phyloP scores from a whole-genome alignment of 2,329 filamentous ascomycete genomes.

The Diaporthe caulivora region DNA sequence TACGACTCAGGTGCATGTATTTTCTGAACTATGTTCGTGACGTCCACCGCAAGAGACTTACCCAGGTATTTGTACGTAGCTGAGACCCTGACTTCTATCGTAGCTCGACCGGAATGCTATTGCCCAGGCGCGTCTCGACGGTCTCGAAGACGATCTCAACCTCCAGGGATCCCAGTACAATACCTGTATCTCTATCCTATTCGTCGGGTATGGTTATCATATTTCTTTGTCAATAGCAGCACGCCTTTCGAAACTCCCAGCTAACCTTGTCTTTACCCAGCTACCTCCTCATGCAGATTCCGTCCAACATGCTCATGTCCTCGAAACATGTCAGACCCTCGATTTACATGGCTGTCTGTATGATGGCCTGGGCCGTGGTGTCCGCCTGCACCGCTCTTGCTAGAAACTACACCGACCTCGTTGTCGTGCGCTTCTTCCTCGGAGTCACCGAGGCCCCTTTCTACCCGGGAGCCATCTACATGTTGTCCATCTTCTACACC shows the following conservation, averaged over 20 bases:
- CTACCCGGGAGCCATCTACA: constrained; percentile 60
- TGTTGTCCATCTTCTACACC: constrained; percentile 73
- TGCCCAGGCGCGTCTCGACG: constrained; percentile 66
- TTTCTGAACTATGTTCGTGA: constrained; percentile 50
- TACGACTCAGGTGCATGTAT: constrained; percentile 50
- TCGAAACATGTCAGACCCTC: constrained; percentile 47
- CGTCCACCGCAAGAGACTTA: accelerated
- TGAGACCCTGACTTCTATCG: accelerated
- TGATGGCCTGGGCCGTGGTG: constrained; percentile 54
- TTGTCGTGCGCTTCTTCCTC: constrained; percentile 56
- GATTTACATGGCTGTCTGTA: constrained; percentile 48
- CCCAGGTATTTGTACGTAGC: too few relatives aligned
- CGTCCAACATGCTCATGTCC: constrained; percentile 60
- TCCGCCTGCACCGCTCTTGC: constrained; percentile 53
- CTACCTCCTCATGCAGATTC: constrained; percentile 61
- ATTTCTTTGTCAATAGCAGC: not conserved
- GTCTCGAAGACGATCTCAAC: constrained; percentile 63
- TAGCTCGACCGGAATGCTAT: constrained; percentile 66
- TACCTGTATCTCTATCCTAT: constrained; percentile 61
- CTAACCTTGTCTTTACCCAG: not conserved
- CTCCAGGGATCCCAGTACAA: constrained; percentile 63
- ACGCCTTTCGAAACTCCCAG: accelerated
- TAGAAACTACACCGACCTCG: constrained; percentile 55
- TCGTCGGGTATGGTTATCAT: constrained; percentile 55
- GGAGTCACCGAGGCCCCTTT: constrained; percentile 56